phyloP scores from a whole-genome alignment of 441 rosid species.

The Omphalea diandra region DNA sequence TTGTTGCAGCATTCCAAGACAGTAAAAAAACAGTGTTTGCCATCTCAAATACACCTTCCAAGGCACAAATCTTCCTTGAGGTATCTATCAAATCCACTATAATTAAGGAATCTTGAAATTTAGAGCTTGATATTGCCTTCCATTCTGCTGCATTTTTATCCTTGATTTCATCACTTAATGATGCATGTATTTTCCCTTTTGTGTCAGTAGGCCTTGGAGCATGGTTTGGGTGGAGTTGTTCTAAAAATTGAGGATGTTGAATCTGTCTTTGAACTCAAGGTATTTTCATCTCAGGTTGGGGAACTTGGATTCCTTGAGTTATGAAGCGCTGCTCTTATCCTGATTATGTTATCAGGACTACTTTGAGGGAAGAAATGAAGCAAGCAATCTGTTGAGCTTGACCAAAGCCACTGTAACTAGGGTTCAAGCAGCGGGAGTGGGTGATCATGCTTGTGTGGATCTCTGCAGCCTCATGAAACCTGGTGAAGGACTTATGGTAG shows the following conservation, averaged over 20 bases:
- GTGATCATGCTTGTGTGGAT: constrained; percentile 92
- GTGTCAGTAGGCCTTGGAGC: constrained; percentile 73
- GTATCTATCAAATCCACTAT: constrained; percentile 31
- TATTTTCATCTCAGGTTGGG: constrained; percentile 23
- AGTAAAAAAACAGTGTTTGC: constrained; percentile 69
- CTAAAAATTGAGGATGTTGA: constrained; percentile 57
- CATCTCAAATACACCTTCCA: constrained; percentile 53
- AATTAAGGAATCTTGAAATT: not conserved
- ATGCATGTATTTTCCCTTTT: not conserved
- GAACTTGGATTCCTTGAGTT: constrained; percentile 3
- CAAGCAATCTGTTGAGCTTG: constrained; percentile 51
- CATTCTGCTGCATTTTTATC: not conserved
- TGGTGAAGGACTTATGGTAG: constrained; percentile 91
- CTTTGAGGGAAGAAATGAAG: constrained; percentile 75
- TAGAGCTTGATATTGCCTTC: constrained; percentile 6
- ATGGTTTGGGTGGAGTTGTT: constrained; percentile 75
- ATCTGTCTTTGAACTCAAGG: constrained; percentile 71
- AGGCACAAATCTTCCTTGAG: constrained; percentile 79
- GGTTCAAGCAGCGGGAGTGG: constrained; percentile 72
- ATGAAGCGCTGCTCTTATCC: constrained; percentile 28
- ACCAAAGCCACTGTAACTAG: constrained; percentile 58
- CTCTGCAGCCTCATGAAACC: constrained; percentile 92
- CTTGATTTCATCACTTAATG: not conserved
- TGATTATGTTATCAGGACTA: constrained; percentile 53
- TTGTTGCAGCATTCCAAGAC: constrained; percentile 80